Conservation (phyloP, 805 yeast species). For the Nakazawaea populi region DNA sequence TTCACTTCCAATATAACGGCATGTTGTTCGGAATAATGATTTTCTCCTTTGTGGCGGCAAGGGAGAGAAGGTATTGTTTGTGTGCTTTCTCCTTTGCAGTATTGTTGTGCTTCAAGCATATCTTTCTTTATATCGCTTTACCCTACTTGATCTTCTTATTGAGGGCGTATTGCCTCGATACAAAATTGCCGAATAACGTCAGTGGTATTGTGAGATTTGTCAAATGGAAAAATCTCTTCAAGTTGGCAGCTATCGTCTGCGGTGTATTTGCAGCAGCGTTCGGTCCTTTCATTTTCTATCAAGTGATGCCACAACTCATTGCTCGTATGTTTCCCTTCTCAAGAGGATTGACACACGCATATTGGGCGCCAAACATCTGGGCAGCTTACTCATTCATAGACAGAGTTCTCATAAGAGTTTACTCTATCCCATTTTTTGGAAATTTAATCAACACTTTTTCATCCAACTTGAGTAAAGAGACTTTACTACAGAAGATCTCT, state of each 20-base stretch:
- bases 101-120: conserved; percentile 89
- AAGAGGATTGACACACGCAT: conserved; percentile 93
- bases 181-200: conserved; percentile 20
- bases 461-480: conserved; percentile 18
- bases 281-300: conserved; percentile 65
- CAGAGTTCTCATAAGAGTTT: conserved; percentile 50
- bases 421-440: conserved; percentile 40
- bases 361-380: conserved; percentile 99
- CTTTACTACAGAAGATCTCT: background rate
- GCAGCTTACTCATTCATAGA: conserved; percentile 85
- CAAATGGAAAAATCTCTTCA: conserved; percentile 52
- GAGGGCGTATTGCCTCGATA: conserved; percentile 63
- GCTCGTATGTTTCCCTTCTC: conserved; percentile 85
- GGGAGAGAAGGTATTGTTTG: conserved; percentile 45
- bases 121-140: conserved; percentile 88
- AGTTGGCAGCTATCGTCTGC: conserved; percentile 59
- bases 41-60: conserved; percentile 67
- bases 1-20: conserved; percentile 96
- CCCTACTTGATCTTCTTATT: conserved; percentile 80
- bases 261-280: conserved; percentile 62
- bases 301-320: conserved; percentile 58
- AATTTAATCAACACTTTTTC: conserved; percentile 27
- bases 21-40: conserved; percentile 83
- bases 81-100: conserved; percentile 69
- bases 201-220: conserved; percentile 26